Base-by-base conservation (phyloP, 352 stramenopile species). In the Pythium pectinolyticum region DNA sequence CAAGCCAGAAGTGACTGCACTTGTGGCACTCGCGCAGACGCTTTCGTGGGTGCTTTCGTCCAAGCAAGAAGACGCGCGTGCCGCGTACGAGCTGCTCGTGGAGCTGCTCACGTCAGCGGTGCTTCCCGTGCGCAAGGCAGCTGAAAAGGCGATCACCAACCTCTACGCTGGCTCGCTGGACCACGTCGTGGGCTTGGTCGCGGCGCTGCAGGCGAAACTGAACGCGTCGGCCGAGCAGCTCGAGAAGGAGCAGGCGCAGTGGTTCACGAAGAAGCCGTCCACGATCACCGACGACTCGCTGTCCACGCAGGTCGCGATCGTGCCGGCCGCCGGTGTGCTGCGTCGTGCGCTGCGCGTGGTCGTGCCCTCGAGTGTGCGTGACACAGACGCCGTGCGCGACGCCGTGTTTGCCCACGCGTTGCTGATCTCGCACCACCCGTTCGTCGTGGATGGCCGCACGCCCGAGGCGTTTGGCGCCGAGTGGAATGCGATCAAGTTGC, bases 31-130 rank as follows among this genome's bases (percentile, higher is more conserved):
- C 37, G 63, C 84, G 25, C 61, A 57, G 11, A 70, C 84, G 34
- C 65, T 93, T 14, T 71, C 78, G 52, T 93, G 84, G 84, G 84
- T 90, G 34, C 70, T 93, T 14, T 74, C 78, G 35, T 91, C 80
- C 6, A 69, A 88, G 47, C 80, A 91, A 41, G 49, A 72, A 22
- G 66, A 89, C 45, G 62, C 72, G 9, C 73, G 50, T 8, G 72
- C 73, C 35, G 73, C 77, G 20, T 90, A 90, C 65, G 77, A 69
- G 22, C 63, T 86, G 19, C 60, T 86, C 31, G 77, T 90, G 22
- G 82, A 90, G 28, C 53, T 93, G 10, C 57, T 93, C 24, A 75
- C 70, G 37, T 87, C 71, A 20, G 66, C 73, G 6, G 81, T 75
- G 41, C 70, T 82, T 5, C 69, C 67, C 9, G 80, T 86, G 22